A percentile compares a stretch with the other conserved stretches of the same genome.
phyloP scores from a whole-genome alignment of 352 stramenopile genomes.

The Globisporangium middletonii region DNA sequence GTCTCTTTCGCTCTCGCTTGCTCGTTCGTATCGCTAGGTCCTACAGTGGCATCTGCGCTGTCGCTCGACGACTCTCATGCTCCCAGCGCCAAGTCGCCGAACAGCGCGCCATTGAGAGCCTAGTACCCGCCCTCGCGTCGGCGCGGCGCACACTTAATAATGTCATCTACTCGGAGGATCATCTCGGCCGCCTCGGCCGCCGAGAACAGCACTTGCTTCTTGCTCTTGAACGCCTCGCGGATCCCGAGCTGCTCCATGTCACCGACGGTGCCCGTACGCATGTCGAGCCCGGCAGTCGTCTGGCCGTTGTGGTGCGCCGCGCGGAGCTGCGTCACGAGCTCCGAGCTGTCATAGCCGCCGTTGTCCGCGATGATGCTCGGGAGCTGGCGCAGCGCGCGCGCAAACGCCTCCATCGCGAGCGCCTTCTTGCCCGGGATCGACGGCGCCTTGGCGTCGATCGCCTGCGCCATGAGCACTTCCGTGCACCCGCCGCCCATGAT shows the following conservation, averaged over 20 bases:
- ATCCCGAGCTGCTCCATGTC: slow-evolving; percentile 98
- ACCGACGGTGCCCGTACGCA: slow-evolving; percentile 93
- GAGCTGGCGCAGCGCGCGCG: slow-evolving; percentile 93
- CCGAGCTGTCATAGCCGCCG: slow-evolving; percentile 97
- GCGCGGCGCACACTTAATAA: slow-evolving; percentile 94
- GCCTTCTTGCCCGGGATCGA: slow-evolving; percentile 96
- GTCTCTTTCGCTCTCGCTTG: no score
- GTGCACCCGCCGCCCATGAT: slow-evolving; percentile 97
- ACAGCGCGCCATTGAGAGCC: no score
- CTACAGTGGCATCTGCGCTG: no score
- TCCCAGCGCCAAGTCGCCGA: no score
- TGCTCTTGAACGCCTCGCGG: slow-evolving; percentile 94
- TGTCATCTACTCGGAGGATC: slow-evolving; percentile 99
- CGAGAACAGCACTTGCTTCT: slow-evolving; percentile 96
- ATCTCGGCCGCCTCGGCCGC: slow-evolving; percentile 98
- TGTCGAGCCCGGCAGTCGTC: slow-evolving; percentile 94
- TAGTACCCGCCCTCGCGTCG: slow-evolving; percentile 48
- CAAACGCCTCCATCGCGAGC: slow-evolving; percentile 98
- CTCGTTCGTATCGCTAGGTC: no score
- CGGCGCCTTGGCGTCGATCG: slow-evolving; percentile 86
- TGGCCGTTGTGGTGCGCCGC: slow-evolving; percentile 91
- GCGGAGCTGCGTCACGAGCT: slow-evolving; percentile 95
- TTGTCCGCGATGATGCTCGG: slow-evolving; percentile 99
- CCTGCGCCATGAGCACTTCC: slow-evolving; percentile 95
- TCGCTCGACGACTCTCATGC: no score